Evolutionary conservation across 2,329 filamentous ascomycete species (phyloP).

Genomic region (Beauveria pseudobassiana): DNA sequence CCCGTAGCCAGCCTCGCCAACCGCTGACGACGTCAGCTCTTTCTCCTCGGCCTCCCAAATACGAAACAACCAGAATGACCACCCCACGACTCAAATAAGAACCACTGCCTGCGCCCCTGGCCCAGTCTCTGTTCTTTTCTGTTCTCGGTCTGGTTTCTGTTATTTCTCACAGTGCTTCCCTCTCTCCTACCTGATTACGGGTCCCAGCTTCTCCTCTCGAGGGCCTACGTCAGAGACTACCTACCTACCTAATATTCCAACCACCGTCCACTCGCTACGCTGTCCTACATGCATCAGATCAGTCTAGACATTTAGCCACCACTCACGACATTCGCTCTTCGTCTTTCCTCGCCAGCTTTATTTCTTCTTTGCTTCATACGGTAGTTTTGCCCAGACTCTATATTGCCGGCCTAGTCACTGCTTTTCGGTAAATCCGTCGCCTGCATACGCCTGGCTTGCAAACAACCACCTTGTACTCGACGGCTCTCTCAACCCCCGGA

Average conservation of each 20-base stretch:
- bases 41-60: neutral
- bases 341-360: neutral
- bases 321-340: neutral
- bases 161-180: neutral
- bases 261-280: neutral
- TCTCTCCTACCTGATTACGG: neutral
- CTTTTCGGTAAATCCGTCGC: no score
- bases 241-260: neutral
- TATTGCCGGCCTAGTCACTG: no score
- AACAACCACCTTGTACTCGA: no score
- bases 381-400: no score
- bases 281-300: neutral
- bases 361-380: neutral
- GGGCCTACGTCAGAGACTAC: neutral
- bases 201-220: neutral
- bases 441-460: no score
- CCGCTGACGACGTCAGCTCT: neutral
- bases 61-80: neutral
- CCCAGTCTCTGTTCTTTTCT: neutral
- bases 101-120: neutral
- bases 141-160: neutral
- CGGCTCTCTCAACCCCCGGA: no score
- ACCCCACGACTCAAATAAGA: slow-evolving; percentile 1
- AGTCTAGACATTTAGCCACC: neutral
- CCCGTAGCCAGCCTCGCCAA: neutral